These are phyloP conservation scores for Trametes villosa DNA, from an alignment of 768 basidiomycete species.

Conservation along the genomic window DNA sequence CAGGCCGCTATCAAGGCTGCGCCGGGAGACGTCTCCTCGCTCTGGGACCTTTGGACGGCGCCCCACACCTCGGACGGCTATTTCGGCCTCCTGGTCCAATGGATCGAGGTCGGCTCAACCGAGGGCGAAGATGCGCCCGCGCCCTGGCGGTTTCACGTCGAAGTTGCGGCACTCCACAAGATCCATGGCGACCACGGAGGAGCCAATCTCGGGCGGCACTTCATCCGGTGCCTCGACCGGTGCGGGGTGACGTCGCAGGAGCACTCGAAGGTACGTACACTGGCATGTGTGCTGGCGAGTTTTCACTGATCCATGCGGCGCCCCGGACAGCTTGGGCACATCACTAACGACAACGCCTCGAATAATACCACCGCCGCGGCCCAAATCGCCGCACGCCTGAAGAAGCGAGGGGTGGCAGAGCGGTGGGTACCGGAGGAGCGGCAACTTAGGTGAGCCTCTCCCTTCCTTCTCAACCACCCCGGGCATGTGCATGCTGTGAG, in stretches of 20 bases:
- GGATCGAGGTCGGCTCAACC: constrained; percentile 30
- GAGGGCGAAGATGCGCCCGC: background rate
- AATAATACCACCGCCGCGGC: constrained; percentile 27
- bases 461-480: no score
- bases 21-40: constrained; percentile 21
- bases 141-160: constrained; percentile 29
- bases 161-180: constrained; percentile 31
- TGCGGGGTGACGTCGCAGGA: constrained; percentile 28
- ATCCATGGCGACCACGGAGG: constrained; percentile 34
- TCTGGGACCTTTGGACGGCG: constrained; percentile 25
- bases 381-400: constrained; percentile 13
- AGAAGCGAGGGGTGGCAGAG: background rate
- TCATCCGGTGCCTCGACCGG: constrained; percentile 31
- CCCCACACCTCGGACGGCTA: constrained; percentile 29
- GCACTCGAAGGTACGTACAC: constrained; percentile 32
- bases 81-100: constrained; percentile 27
- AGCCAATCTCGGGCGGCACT: constrained; percentile 33
- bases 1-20: background rate
- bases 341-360: constrained; percentile 28
- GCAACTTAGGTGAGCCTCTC: background rate
- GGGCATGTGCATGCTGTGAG: no score
- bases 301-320: no score
- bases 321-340: constrained; percentile 10
- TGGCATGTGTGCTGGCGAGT: no score
- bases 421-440: background rate